Conservation (phyloP, 495 filamentous ascomycete species). For the Cercophora sp. region DNA sequence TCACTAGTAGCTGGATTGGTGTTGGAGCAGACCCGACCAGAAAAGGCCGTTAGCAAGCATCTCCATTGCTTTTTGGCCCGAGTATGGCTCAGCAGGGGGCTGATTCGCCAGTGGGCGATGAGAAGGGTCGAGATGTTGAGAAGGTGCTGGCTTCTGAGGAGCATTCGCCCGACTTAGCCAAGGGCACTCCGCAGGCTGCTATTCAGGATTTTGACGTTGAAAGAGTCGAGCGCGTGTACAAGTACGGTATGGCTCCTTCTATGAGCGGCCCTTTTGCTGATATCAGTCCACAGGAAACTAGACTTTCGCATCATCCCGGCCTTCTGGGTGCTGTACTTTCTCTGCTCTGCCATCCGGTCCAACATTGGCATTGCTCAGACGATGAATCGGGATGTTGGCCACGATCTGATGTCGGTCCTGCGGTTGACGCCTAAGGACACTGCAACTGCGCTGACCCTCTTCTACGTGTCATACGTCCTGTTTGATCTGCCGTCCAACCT, state of each 20-base stretch:
- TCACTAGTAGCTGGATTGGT: too few species aligned
- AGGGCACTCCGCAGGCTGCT: constrained; percentile 9
- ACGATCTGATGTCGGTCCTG: constrained; percentile 66
- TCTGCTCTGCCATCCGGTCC: constrained; percentile 85
- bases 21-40: too few species aligned
- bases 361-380: constrained; percentile 89
- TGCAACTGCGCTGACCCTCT: constrained; percentile 77
- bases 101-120: constrained; percentile 19
- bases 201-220: constrained; percentile 45
- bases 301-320: constrained; percentile 83
- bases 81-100: constrained; percentile 38
- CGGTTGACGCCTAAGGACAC: constrained; percentile 67
- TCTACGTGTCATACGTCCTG: constrained; percentile 86
- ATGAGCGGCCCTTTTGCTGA: not conserved
- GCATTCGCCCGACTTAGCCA: not conserved
- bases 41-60: constrained; percentile 46
- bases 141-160: constrained; percentile 4
- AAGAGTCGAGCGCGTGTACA: constrained; percentile 61
- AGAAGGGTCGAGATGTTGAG: constrained; percentile 24
- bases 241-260: constrained; percentile 34
- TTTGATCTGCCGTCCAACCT: constrained; percentile 89
- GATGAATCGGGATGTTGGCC: constrained; percentile 66
- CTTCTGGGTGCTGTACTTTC: constrained; percentile 91
- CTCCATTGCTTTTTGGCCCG: constrained; percentile 50
- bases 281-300: constrained; percentile 64